Base-by-base conservation (phyloP, 768 basidiomycete genomes). In the Pisolithus tinctorius region DNA sequence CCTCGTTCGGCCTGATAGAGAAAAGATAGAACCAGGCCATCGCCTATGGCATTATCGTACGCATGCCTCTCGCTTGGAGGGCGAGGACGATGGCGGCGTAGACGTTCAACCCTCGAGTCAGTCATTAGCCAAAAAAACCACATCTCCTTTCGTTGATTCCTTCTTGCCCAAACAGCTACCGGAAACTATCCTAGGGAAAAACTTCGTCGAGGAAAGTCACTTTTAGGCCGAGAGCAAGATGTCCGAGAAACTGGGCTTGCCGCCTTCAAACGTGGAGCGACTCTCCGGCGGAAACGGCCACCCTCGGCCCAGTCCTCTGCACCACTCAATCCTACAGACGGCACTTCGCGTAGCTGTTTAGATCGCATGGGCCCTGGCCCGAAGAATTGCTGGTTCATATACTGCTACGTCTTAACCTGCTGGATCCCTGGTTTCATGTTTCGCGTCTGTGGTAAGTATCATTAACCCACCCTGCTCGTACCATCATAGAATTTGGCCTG, bases 11-110 rank as follows among this genome's bases (percentile, higher is more conserved):
- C 95, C 95, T 4, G 95, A 99, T 69, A 76, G 95, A 51, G 94
- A 96, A 74, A 92, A 94, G 76, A 90, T 97, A 59, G 93, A 97
- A 62, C 93, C 93, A 9, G 83, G 83, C 40, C 93, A 97, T 74
- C 80, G 93, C 46, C 84, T 93, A 61, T 98, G 86, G 85, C 88
- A 97, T 70, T 98, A 98, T 70, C 83, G 90, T 49, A 82, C 77
- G 51, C 93, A 89, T 69, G 90, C 90, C 17, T 86, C 86, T 23
- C 81, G 84, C 64, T 71, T 88, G 63, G 82, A 84, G 67, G 75
- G 84, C 50, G 83, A 88, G 61, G 77, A 81, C n/a, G 71, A 71
- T 31, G 77, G 77, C 38, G 62, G 76, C 43, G 74, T 89, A 6
- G 89, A 83, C 45, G 78, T 93, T 11, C 74, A 83, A 65, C 88